Percentiles rank a stretch among this genome's conserved stretches.
These are phyloP conservation scores for Petunia hybrid DNA, from an alignment of 305 asterid species.

Conservation along the genomic window DNA sequence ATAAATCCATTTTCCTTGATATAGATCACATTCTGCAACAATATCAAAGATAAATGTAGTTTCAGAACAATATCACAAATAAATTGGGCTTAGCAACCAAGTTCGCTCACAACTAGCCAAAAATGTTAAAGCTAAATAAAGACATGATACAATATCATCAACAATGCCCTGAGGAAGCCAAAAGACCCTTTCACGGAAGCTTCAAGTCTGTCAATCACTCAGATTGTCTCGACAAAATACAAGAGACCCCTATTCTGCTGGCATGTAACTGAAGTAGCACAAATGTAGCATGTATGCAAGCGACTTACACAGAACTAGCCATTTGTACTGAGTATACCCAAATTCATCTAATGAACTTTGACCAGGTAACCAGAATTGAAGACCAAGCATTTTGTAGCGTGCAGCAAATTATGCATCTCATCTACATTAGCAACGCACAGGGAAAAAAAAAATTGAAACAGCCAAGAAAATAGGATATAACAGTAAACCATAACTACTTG, in stretches of 20 bases:
- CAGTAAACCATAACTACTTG: neutral
- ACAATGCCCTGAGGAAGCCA: neutral
- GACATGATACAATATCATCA: neutral
- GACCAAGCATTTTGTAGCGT: neutral
- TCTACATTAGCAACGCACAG: neutral
- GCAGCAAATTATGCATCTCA: conserved; percentile 19
- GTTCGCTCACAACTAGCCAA: conserved; percentile 14
- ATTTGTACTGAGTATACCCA: neutral
- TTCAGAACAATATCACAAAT: neutral
- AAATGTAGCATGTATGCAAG: neutral
- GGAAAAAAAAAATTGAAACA: neutral
- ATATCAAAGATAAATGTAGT: conserved; percentile 12
- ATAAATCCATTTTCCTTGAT: conserved; percentile 82
- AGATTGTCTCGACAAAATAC: neutral
- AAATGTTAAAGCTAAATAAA: conserved; percentile 16
- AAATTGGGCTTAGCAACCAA: neutral
- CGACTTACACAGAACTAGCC: conserved; percentile 6
- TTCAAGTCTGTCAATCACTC: conserved; percentile 7
- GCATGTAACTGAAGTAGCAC: conserved; percentile 14
- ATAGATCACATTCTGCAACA: conserved; percentile 83
- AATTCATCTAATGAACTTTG: neutral
- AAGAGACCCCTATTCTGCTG: neutral
- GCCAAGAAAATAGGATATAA: neutral
- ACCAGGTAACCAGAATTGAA: conserved; percentile 15
- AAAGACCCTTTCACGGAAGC: neutral